Base-by-base conservation (phyloP, 73 alveolate species). In the Durusdinium trenchii region DNA sequence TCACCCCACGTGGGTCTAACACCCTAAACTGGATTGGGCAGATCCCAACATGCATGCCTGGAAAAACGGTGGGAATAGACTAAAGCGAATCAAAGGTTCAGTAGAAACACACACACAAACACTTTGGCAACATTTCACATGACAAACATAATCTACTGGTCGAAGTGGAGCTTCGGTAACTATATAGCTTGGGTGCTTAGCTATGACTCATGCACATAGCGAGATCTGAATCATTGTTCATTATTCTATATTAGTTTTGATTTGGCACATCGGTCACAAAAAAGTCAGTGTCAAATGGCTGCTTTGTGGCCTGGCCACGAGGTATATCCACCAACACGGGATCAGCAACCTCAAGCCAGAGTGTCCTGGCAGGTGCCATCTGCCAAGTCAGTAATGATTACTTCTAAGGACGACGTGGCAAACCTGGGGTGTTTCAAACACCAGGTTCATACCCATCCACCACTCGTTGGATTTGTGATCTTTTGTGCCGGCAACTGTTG, bases 261-360 rank as follows among this genome's bases (percentile, higher is more conserved):
- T 14, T 5, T 26, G 32, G 9, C 78, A 64, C 32, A 64, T 14
- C 78, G 78, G 23, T 6, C 38, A 64, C 23, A 54, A 14, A 54
- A 14, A 54, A 54, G 69, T 23, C 32, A 10, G 9, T 42, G 32
- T 26, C 78, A 64, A 26, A 64, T 64, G 16, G 45, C 16, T 64
- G 51, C 28, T 38, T n/a, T 35, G 57, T 12, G 35, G 81, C 97
- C 97, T 91, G 97, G 16, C 97, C 97, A 16, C 46, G 97, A 35
- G 97, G 97, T 40, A 91, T 91, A 76, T 91, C 97, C 43, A 91
- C 97, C 52, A 91, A 40, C 35, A 69, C 87, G 20, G 60, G 87
- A 38, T 54, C 87, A 7, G 97, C 97, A 52, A 91, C 97, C 32
- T 61, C 89, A 6, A 91, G 32, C 97, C 97, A 91, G 23, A 91